Conservation (phyloP, 2,329 filamentous ascomycete genomes). For the Xylaria arbuscula region DNA sequence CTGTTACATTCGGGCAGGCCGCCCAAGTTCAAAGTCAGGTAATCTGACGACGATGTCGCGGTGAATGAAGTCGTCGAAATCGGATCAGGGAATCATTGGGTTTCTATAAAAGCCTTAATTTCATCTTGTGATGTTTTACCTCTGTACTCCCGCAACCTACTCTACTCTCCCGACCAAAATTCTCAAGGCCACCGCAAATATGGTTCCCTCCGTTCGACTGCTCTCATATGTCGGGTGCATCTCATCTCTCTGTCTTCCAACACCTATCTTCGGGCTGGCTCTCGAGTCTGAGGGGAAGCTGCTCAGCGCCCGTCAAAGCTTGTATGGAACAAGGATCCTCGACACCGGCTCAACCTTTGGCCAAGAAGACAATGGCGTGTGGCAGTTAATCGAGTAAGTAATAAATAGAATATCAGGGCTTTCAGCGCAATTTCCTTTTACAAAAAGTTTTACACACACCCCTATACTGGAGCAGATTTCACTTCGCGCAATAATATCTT, state of each 20-base stretch:
- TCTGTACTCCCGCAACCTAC: neutral
- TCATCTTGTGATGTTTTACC: neutral
- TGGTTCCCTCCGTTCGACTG: slow-evolving; percentile 6
- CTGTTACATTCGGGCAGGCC: neutral
- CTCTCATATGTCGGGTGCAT: slow-evolving; percentile 15
- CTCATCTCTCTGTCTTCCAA: slow-evolving; percentile 4
- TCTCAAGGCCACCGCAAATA: neutral
- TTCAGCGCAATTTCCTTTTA: neutral
- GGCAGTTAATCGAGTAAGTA: slow-evolving; percentile 33
- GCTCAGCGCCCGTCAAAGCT: slow-evolving; percentile 5
- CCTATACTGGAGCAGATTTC: neutral
- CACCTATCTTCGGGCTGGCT: neutral
- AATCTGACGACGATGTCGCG: neutral
- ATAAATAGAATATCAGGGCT: neutral
- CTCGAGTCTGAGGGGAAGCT: neutral
- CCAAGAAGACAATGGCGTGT: slow-evolving; percentile 28
- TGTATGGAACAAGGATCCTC: slow-evolving; percentile 19
- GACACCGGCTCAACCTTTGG: slow-evolving; percentile 22
- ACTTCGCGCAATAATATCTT: neutral
- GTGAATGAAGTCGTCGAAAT: neutral
- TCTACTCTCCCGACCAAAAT: neutral
- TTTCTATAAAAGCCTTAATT: neutral
- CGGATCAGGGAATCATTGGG: neutral
- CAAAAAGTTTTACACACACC: too few relatives aligned
- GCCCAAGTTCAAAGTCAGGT: neutral